Conservation (phyloP, 805 yeast species). For the Monosporozyma aquatica region DNA sequence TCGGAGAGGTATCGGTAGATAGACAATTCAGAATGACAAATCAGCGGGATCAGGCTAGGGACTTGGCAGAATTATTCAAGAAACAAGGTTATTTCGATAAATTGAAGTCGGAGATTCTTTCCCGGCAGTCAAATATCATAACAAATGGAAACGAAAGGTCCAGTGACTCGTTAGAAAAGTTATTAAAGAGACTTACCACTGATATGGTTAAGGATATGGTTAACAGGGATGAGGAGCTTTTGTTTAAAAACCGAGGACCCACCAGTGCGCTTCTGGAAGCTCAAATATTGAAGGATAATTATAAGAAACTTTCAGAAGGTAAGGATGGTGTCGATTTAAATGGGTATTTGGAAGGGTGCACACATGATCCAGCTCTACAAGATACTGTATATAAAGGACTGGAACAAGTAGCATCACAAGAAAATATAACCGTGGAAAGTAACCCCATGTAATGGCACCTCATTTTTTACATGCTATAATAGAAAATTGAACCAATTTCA, state of each 20-base stretch:
- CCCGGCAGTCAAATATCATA: conserved; percentile 4
- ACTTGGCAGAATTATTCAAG: conserved; percentile 25
- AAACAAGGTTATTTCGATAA: conserved; percentile 29
- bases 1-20: too few relatives aligned
- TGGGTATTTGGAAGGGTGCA: conserved; percentile 10
- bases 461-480: too few relatives aligned
- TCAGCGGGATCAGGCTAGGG: conserved; percentile 12
- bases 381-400: conserved; percentile 3
- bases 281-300: conserved; percentile 23
- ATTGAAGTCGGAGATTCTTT: conserved; percentile 21
- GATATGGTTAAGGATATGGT: conserved; percentile 23
- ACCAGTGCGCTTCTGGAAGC: conserved; percentile 29
- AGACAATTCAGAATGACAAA: not conserved
- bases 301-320: conserved; percentile 14
- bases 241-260: conserved; percentile 29
- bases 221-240: conserved; percentile 21
- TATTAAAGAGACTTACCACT: conserved; percentile 16
- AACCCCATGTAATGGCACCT: too few relatives aligned
- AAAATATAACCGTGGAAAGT: not conserved
- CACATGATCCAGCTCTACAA: conserved; percentile 16
- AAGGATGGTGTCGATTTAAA: conserved; percentile 17
- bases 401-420: not conserved
- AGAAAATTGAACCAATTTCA: too few relatives aligned
- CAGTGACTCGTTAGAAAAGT: conserved; percentile 4
- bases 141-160: not conserved